phyloP scores from a whole-genome alignment of 805 yeast genomes.

The Blastobotrys parvus region DNA sequence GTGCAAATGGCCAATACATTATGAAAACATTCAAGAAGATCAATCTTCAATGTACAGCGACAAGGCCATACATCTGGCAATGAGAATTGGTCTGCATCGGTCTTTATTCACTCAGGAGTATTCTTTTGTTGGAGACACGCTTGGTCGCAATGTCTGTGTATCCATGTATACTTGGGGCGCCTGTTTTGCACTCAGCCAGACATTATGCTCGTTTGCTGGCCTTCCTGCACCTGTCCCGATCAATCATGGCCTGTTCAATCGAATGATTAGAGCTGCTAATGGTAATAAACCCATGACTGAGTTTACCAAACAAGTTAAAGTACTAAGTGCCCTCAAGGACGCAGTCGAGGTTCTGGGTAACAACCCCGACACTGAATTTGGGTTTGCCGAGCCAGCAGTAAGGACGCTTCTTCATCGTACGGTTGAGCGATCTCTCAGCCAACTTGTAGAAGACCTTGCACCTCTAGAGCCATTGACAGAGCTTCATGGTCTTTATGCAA shows the following conservation, averaged over 20 bases:
- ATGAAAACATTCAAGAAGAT: too few relatives aligned
- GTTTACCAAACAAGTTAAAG: conserved; percentile 5
- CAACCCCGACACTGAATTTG: conserved; percentile 9
- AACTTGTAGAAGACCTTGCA: conserved; percentile 4
- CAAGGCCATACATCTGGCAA: too few relatives aligned
- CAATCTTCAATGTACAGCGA: too few relatives aligned
- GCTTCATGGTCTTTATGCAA: conserved; percentile 6
- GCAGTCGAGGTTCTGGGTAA: conserved; percentile 8
- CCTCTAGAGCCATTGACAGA: conserved; percentile 7
- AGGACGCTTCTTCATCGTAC: conserved; percentile 7
- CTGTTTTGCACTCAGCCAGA: neutral
- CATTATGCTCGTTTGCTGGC: neutral
- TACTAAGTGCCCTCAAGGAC: conserved; percentile 3
- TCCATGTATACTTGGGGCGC: neutral
- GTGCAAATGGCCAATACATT: too few relatives aligned
- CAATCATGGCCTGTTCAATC: neutral
- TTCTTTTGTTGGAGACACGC: too few relatives aligned
- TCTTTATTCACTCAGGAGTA: too few relatives aligned
- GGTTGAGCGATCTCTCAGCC: conserved; percentile 3
- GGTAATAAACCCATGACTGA: conserved; percentile 1
- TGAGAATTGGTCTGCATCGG: too few relatives aligned
- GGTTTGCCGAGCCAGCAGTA: conserved; percentile 7
- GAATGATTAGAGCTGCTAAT: neutral
- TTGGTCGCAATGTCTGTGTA: too few relatives aligned
- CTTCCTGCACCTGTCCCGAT: neutral